Base-by-base conservation (phyloP, 164 flowering plant species). In the Platanus orientalis region DNA sequence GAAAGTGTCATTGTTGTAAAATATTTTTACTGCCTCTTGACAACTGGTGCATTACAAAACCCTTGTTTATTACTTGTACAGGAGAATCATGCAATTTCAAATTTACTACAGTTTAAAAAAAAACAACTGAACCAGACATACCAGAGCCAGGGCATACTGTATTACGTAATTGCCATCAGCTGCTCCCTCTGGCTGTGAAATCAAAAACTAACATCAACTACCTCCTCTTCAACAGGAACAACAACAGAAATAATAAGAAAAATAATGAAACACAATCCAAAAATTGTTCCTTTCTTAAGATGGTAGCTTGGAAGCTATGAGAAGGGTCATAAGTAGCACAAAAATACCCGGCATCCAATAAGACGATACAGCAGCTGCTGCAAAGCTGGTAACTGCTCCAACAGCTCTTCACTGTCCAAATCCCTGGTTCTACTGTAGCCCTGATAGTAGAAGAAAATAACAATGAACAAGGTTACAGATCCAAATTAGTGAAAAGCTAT, bases 141-240 rank as follows among this genome's bases (percentile, higher is more conserved):
- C 99, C 97, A 93, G 63, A 68, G 98, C 97, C 68, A 93, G 65
- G 50, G 97, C 98, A 78, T 89, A 90, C 69, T 93, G 97, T 75
- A 93, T 86, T 7, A 93, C 80, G 60, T 87, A 89, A 78, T 90
- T 90, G 54, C 80, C 66, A 60, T 77, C 80, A 62, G 97, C 97
- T 61, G 97, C 98, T 70, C 98, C 98, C 75, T 91, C 99, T 40
- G 99, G 99, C 99, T 94, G 92, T 51, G 78, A 74, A 74, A 12
- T 50, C 48, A 62, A 19, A 67, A 66, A 16, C 24, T 27, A 54
- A 40, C 28, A 58, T 69, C 36, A 67, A 50, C 21, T 26, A 44
- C 54, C 26, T 45, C 39, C 26, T n/a, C 12, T 25, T 16, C 20
- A 23, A 55, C 24, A 51, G 23, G 14, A 17, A 52, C 16, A 9